phyloP scores from a whole-genome alignment of 306 rosid genomes.

The Abrus pulchellus region DNA sequence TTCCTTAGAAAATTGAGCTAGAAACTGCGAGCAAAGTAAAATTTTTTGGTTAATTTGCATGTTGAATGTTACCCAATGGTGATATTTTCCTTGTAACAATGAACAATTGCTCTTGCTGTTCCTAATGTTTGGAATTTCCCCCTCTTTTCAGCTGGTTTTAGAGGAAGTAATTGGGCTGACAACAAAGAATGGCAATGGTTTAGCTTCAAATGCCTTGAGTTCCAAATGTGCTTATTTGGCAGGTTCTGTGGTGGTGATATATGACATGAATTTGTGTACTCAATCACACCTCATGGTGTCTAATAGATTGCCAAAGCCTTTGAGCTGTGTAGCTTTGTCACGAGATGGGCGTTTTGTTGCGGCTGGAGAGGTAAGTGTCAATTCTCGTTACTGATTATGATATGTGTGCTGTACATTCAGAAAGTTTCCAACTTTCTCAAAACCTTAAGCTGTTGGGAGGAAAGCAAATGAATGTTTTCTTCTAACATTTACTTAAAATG shows the following conservation, averaged over 20 bases:
- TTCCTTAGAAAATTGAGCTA: not conserved
- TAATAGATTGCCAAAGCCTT: constrained; percentile 67
- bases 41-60: not conserved
- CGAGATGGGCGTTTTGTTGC: constrained; percentile 71
- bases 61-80: not conserved
- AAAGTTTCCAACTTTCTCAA: too few relatives aligned
- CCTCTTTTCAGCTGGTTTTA: constrained; percentile 61
- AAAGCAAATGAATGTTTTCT: too few relatives aligned
- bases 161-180: constrained; percentile 79
- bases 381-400: constrained; percentile 8
- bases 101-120: not conserved
- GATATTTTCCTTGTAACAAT: not conserved
- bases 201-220: constrained; percentile 62
- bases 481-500: not conserved
- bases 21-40: not conserved
- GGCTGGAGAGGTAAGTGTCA: constrained; percentile 75
- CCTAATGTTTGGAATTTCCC: constrained; percentile 7
- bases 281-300: constrained; percentile 74
- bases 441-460: too few relatives aligned
- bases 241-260: constrained; percentile 74
- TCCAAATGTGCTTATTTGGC: constrained; percentile 69
- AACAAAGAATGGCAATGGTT: constrained; percentile 64
- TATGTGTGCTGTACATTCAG: not conserved
- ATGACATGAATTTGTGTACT: constrained; percentile 60
- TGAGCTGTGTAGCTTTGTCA: constrained; percentile 77